phyloP scores from a whole-genome alignment of 2,329 filamentous ascomycete genomes.

The Alternaria longipes region DNA sequence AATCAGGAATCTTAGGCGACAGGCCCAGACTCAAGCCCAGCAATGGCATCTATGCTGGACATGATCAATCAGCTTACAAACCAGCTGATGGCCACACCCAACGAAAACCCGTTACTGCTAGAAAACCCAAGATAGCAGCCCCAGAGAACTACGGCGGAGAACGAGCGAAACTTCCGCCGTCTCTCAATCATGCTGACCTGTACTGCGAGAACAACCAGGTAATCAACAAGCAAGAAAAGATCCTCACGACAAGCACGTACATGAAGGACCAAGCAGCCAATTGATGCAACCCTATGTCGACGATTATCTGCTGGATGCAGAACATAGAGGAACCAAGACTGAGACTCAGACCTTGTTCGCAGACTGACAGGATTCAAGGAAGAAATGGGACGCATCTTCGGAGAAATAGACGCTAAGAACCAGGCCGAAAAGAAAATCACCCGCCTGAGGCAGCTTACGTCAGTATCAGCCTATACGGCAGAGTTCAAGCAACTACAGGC shows the following conservation, averaged over 20 bases:
- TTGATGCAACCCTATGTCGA: not conserved
- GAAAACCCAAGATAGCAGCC: too few species aligned
- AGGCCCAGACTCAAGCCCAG: too few species aligned
- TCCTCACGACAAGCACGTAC: not conserved
- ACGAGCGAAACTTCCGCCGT: not conserved
- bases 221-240: not conserved
- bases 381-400: not conserved
- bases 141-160: too few species aligned
- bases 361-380: not conserved
- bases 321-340: not conserved
- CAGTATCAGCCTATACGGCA: too few species aligned
- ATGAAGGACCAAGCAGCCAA: not conserved
- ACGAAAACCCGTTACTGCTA: too few species aligned
- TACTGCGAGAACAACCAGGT: not conserved
- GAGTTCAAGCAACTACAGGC: too few species aligned
- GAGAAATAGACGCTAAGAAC: not conserved
- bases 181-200: not conserved
- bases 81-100: too few species aligned
- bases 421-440: too few species aligned
- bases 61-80: too few species aligned
- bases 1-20: too few species aligned
- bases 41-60: too few species aligned
- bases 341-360: not conserved
- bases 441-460: not conserved
- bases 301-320: not conserved